Conservation (phyloP, 1,284 basidiomycete species). For the Melanopsichium pennsylvanicum region DNA sequence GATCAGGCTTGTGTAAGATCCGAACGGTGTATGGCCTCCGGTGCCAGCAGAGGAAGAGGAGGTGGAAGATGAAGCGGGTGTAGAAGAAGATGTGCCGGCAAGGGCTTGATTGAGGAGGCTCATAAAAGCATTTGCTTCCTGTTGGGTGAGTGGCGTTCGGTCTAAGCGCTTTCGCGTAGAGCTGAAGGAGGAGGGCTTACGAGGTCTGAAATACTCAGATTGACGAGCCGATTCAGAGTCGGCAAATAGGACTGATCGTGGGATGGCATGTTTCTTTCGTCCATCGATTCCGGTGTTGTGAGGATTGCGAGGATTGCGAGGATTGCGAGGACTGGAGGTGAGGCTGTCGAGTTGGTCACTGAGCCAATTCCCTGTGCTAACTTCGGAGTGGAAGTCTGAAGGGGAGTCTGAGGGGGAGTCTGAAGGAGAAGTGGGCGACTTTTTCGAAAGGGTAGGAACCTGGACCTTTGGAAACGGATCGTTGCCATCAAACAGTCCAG, state of each 20-base stretch:
- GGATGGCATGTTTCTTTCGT: slow-evolving; percentile 12
- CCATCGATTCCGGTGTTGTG: not conserved
- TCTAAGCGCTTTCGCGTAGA: slow-evolving; percentile 19
- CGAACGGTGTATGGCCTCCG: slow-evolving; percentile 16
- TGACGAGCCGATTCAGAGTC: slow-evolving; percentile 18
- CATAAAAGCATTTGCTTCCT: slow-evolving; percentile 43
- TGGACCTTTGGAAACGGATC: slow-evolving; percentile 32
- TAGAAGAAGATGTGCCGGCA: slow-evolving; percentile 5
- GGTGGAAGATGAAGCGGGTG: not conserved
- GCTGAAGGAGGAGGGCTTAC: not conserved
- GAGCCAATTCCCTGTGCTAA: slow-evolving; percentile 23
- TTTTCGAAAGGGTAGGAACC: slow-evolving; percentile 1
- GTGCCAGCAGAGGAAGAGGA: not conserved
- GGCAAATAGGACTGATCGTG: slow-evolving; percentile 40
- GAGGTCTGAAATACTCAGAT: slow-evolving; percentile 16
- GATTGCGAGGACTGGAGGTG: slow-evolving; percentile 3
- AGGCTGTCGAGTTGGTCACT: slow-evolving; percentile 36
- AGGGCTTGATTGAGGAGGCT: slow-evolving; percentile 33
- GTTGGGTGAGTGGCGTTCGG: slow-evolving; percentile 27
- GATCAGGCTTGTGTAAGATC: slow-evolving; percentile 35
- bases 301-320: not conserved
- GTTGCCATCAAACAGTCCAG: slow-evolving; percentile 25
- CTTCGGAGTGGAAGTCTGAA: not conserved
- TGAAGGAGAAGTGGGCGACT: too few species aligned
- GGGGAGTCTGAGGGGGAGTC: slow-evolving; percentile 1